Conservation (phyloP, 192 early-diverging fungal genomes). For the Diversispora eburnea region DNA sequence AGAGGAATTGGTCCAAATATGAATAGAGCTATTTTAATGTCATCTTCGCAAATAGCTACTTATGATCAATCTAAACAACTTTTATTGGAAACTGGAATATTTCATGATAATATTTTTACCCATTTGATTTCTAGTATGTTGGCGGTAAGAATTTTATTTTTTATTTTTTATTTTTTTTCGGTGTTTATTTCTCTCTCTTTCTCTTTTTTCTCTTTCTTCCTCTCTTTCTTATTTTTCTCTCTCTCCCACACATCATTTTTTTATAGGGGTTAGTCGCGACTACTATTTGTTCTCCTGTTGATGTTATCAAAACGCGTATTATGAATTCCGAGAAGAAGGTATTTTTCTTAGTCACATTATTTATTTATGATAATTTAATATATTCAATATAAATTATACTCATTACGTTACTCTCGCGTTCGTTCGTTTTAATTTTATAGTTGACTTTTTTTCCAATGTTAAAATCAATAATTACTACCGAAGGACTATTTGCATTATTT, state of each 20-base stretch:
- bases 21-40: constrained; percentile 86
- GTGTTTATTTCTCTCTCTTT: constrained; percentile 9
- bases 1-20: constrained; percentile 89
- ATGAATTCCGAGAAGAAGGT: constrained; percentile 65
- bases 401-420: background rate
- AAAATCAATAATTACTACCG: constrained; percentile 46
- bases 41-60: constrained; percentile 62
- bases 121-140: constrained; percentile 72
- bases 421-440: constrained; percentile 25
- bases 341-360: constrained; percentile 16
- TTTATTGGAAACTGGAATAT: constrained; percentile 54
- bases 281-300: constrained; percentile 71
- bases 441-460: constrained; percentile 37
- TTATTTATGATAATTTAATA: background rate
- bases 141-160: constrained; percentile 50
- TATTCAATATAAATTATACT: background rate
- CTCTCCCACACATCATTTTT: background rate
- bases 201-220: background rate
- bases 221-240: too few relatives aligned
- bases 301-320: constrained; percentile 82
- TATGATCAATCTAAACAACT: constrained; percentile 78
- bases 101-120: constrained; percentile 59
- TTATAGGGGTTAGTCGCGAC: constrained; percentile 67
- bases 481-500: constrained; percentile 69
- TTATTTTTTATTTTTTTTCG: background rate